Base-by-base conservation (phyloP, 2,329 filamentous ascomycete genomes). In the Venturia effusa region DNA sequence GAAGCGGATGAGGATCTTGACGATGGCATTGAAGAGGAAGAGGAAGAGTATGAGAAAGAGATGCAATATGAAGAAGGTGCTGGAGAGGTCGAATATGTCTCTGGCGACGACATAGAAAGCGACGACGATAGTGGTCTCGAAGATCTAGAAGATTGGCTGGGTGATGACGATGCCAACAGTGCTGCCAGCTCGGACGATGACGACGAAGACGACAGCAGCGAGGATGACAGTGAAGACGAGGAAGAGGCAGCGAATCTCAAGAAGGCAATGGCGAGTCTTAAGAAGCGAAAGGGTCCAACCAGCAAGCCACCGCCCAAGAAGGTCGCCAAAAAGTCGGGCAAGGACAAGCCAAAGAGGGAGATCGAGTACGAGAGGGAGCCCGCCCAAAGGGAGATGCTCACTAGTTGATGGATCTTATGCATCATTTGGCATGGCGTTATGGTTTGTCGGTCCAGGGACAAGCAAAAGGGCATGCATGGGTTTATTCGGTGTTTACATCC, bases 111-210 rank as follows among this genome's bases (percentile, higher is more conserved):
- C 59, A 91, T 90, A 51, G 78, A 80, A 67, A 77, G 75, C 13
- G 24, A 34, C 72, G 89, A 88, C 68, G 89, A 92, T 66, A 88
- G 90, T 64, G 89, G 91, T 55, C 76, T 80, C 64, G 79, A 83
- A 66, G 83, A 84, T 71, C 84, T 97, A 61, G 90, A 97, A 75
- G 93, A 97, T 72, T 97, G 93, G 93, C 81, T 97, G 61, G 92
- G 88, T 69, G 90, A 86, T 66, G 88, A 83, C 65, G 84, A 82
- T 66, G 80, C 76, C 0, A 81, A 80, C 61, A 79, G 79, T 43
- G 34, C 34, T 24, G 39, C 32, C 17, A 76, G 75, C 39, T 72
- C 75, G 43, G 77, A 77, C 39, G 78, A 77, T 4, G 77, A 78
- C 3, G 77, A 77, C 13, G 70, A 68, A n/a, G 78, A 85, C 19